Conservation (phyloP, 78 protist species). For the Dictyostelium brefeldianum region DNA sequence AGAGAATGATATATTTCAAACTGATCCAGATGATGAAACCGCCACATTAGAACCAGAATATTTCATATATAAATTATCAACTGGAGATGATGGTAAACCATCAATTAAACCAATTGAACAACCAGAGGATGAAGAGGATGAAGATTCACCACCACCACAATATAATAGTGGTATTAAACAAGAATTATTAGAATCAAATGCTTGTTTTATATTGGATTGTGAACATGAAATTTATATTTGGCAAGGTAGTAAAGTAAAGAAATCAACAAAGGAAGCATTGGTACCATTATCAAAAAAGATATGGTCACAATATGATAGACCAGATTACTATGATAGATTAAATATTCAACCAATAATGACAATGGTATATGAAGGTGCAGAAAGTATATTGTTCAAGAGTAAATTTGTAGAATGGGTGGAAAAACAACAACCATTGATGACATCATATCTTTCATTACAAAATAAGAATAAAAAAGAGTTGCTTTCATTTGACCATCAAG, state of each 20-base stretch:
- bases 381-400: conserved; percentile 35
- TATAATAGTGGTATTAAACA: conserved; percentile 24
- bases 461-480: conserved; percentile 34
- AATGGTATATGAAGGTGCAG: conserved; percentile 43
- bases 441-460: conserved; percentile 6
- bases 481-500: neutral
- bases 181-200: conserved; percentile 46
- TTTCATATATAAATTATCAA: conserved; percentile 34
- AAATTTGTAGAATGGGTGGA: conserved; percentile 58
- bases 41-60: conserved; percentile 41
- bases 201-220: conserved; percentile 75
- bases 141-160: too few relatives aligned
- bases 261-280: conserved; percentile 7
- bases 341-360: conserved; percentile 18
- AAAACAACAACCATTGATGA: conserved; percentile 15
- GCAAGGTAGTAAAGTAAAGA: conserved; percentile 52
- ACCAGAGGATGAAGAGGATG: neutral
- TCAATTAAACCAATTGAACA: conserved; percentile 44
- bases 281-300: conserved; percentile 64
- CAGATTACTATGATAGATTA: neutral
- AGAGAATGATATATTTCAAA: conserved; percentile 33
- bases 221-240: conserved; percentile 77
- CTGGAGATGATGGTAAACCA: conserved; percentile 47
- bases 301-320: conserved; percentile 45
- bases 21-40: conserved; percentile 36